phyloP scores from a whole-genome alignment of 345 rosid genomes.

The Atalantia buxifolia region DNA sequence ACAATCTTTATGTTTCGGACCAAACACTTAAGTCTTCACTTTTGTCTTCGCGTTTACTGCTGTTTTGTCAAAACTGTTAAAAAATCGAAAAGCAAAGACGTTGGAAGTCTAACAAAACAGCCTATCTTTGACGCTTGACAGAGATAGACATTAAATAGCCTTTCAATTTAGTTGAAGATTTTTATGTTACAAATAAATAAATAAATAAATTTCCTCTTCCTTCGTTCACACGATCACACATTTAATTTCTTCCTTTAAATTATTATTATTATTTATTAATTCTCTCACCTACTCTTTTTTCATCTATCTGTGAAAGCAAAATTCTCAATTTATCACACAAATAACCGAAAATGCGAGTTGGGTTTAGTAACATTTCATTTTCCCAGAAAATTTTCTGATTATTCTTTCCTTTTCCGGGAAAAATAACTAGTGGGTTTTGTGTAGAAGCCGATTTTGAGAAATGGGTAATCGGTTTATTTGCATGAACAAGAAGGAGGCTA shows the following conservation, averaged over 20 bases:
- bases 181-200: neutral
- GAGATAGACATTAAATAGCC: constrained; percentile 15
- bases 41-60: neutral
- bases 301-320: neutral
- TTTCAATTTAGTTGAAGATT: neutral
- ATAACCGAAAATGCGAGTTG: neutral
- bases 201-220: too few relatives aligned
- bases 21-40: neutral
- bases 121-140: neutral
- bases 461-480: constrained; percentile 87
- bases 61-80: neutral
- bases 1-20: neutral
- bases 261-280: neutral
- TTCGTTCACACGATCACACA: neutral
- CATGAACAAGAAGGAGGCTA: constrained; percentile 66
- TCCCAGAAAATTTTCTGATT: neutral
- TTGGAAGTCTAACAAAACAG: neutral
- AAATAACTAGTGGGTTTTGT: neutral
- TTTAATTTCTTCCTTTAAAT: neutral
- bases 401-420: neutral
- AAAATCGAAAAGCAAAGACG: neutral
- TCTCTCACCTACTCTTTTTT: neutral
- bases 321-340: neutral
- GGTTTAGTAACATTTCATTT: neutral
- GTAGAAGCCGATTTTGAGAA: constrained; percentile 4